Conservation (phyloP, 768 basidiomycete genomes). For the Mrakia blollopis region DNA sequence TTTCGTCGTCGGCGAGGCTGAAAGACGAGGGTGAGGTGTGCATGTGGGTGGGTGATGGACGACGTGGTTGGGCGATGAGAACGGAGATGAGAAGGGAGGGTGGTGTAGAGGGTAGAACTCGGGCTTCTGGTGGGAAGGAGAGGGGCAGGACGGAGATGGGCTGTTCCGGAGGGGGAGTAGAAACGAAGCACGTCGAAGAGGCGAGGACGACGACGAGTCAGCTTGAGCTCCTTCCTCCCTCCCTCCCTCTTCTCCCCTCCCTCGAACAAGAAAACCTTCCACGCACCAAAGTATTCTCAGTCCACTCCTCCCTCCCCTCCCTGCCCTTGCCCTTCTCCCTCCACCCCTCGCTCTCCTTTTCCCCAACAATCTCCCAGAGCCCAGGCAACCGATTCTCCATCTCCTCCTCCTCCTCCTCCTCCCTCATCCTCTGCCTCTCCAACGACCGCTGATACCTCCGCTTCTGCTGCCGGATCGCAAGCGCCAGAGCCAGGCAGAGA, state of each 20-base stretch:
- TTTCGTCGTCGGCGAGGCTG: slow-evolving; percentile 13
- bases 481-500: slow-evolving; percentile 15
- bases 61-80: slow-evolving; percentile 23
- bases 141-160: neutral
- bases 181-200: neutral
- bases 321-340: neutral
- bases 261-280: neutral
- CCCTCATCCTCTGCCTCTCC: neutral
- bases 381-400: neutral
- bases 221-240: neutral
- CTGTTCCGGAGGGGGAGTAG: neutral
- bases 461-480: slow-evolving; percentile 19
- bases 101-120: slow-evolving; percentile 12
- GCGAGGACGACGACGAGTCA: neutral
- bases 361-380: slow-evolving; percentile 5
- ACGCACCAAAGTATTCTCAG: neutral
- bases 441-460: neutral
- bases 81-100: slow-evolving; percentile 21
- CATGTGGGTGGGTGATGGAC: neutral
- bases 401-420: neutral
- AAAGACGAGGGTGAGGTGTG: neutral
- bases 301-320: neutral
- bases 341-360: neutral
- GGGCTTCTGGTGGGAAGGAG: neutral
- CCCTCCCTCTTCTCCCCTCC: neutral